phyloP scores from a whole-genome alignment of 495 filamentous ascomycete species.

The Penicillium herquei region DNA sequence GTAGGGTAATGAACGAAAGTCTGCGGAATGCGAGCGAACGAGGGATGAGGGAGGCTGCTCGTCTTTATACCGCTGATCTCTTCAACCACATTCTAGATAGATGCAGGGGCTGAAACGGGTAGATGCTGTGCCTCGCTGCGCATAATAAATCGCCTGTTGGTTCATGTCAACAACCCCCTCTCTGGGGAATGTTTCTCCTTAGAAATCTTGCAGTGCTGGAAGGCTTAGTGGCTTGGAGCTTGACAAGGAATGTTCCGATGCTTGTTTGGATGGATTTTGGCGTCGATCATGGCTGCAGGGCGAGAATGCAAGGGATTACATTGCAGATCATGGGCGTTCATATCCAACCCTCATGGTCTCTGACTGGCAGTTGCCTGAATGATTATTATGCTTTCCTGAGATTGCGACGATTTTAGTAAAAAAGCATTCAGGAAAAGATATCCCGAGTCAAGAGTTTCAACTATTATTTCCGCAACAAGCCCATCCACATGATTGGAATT shows the following conservation, averaged over 20 bases:
- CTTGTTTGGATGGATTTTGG: conserved; percentile 16
- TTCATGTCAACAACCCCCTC: conserved; percentile 9
- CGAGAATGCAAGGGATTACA: conserved; percentile 21
- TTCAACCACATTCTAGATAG: conserved; percentile 22
- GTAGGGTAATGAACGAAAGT: conserved; percentile 12
- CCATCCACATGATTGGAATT: too few species aligned
- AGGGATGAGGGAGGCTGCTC: conserved; percentile 6
- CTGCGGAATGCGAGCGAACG: conserved; percentile 19
- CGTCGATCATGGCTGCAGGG: conserved; percentile 22
- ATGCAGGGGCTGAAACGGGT: conserved; percentile 17
- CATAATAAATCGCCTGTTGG: conserved; percentile 3
- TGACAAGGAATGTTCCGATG: conserved; percentile 20
- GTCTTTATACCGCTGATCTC: conserved; percentile 15
- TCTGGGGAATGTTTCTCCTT: conserved; percentile 12
- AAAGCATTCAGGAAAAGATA: too few species aligned
- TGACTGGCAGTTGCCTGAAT: too few species aligned
- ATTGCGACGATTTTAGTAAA: too few species aligned
- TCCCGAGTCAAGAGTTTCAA: too few species aligned
- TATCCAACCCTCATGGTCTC: not conserved
- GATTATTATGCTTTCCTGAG: too few species aligned
- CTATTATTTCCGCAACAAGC: too few species aligned
- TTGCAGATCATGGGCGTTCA: not conserved
- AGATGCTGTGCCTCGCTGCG: not conserved
- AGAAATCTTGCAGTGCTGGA: conserved; percentile 1
- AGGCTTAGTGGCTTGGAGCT: conserved; percentile 7